Evolutionary conservation across 352 stramenopile genomes (phyloP), one percentile per base, ranked within the genome.

Genomic region (Lagenidium sp.): DNA sequence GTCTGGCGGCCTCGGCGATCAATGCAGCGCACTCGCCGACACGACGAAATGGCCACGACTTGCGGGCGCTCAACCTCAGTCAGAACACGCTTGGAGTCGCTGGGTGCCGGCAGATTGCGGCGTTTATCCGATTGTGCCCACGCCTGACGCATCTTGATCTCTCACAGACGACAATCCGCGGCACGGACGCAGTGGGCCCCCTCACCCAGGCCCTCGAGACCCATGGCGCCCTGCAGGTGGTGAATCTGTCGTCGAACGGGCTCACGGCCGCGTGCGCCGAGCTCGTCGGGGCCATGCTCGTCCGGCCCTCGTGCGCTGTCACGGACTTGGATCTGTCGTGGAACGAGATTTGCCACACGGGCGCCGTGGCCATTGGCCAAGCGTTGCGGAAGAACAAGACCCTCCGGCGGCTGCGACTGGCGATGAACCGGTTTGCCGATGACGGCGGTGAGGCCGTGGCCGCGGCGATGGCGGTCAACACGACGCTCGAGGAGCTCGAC

Each of bases 351-450:
- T 70, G 76, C 50, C 56, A 55, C 2, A 43, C 26, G 18, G 76
- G 76, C 3, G 72, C 72, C 0, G 63, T 70, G 11, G 67, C 67
- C 0, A 64, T 88, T 38, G 76, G 76, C 0, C 57, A 57, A 1
- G 75, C 76, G 3, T 50, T 88, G 44, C 57, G 64, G 4, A 72
- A 62, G 0, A 88, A 85, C 28, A 64, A 51, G 0, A 67, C 60
- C 4, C 37, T 88, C 1, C 42, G 41, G 19, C 61, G 36, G 3
- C 53, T 88, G 4, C 60, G 77, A 1, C 50, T 88, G 29, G 64
- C 72, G 12, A 88, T 88, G 76, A 88, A 88, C 25, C 67, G 72
- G 0, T 84, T 74, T 29, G 60, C 72, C 4, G 76, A 88, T 38
- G 52, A 71, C 24, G 76, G 76, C 25, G 70, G 65, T 12, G 68